These are phyloP conservation scores for Petunia axillaris DNA, from an alignment of 257 asterid species.

Conservation along the genomic window DNA sequence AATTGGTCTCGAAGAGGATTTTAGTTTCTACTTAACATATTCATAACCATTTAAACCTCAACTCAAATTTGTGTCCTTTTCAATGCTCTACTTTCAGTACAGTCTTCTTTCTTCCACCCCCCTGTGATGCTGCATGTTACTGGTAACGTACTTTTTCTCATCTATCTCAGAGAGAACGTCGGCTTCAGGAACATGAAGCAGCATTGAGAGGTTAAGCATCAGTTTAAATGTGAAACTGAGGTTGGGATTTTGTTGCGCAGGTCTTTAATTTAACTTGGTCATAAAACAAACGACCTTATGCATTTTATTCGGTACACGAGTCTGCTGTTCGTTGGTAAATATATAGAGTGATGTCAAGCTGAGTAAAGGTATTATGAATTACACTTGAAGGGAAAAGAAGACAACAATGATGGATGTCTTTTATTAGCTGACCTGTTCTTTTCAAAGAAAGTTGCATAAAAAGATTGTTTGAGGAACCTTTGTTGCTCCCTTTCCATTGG, in stretches of 20 bases:
- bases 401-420: too few relatives aligned
- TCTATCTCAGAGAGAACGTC: constrained; percentile 54
- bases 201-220: constrained; percentile 43
- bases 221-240: constrained; percentile 20
- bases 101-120: background rate
- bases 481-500: background rate
- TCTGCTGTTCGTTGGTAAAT: background rate
- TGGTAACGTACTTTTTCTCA: constrained; percentile 29
- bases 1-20: background rate
- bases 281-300: background rate
- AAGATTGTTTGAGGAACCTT: background rate
- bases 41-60: background rate
- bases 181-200: constrained; percentile 64
- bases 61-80: background rate
- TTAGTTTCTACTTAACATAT: background rate
- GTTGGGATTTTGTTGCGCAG: background rate
- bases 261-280: background rate
- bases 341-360: background rate
- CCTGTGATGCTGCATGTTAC: background rate
- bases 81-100: background rate
- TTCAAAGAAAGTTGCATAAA: background rate
- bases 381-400: too few relatives aligned
- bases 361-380: too few relatives aligned
- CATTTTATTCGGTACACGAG: background rate
- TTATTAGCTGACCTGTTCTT: background rate